phyloP scores from a whole-genome alignment of 176 grass and related monocot species.

The Oryza longistaminata region DNA sequence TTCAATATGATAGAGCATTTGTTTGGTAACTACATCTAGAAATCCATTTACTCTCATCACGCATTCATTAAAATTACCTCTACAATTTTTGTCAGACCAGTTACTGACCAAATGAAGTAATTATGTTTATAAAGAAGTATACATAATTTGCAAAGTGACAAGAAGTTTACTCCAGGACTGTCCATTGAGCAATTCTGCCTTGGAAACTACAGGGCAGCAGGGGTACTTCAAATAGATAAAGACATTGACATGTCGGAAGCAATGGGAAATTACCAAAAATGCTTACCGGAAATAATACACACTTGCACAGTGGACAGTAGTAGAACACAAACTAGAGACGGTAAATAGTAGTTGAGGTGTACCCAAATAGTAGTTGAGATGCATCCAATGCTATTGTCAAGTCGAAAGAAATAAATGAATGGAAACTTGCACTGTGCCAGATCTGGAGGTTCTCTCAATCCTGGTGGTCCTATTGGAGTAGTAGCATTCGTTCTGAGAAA shows the following conservation, averaged over 20 bases:
- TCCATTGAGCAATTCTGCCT: neutral
- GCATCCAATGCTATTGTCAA: neutral
- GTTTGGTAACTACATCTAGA: neutral
- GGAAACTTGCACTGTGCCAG: neutral
- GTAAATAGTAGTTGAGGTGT: neutral
- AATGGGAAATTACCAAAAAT: neutral
- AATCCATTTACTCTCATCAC: neutral
- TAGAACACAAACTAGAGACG: neutral
- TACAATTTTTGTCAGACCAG: neutral
- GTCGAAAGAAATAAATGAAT: neutral
- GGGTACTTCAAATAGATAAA: neutral
- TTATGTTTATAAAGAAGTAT: neutral
- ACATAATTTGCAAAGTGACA: neutral
- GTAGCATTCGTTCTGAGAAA: neutral
- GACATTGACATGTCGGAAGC: neutral
- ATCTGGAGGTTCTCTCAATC: neutral
- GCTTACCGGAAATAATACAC: neutral
- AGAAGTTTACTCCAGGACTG: neutral
- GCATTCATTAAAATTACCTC: neutral
- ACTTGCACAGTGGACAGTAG: neutral
- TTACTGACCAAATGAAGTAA: slow-evolving; percentile 2
- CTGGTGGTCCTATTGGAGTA: neutral
- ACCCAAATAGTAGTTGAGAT: neutral
- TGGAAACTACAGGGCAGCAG: neutral
- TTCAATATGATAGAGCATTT: too few relatives aligned